phyloP scores from a whole-genome alignment of 129 eudicot species.

The Pulicaria dysenterica region DNA sequence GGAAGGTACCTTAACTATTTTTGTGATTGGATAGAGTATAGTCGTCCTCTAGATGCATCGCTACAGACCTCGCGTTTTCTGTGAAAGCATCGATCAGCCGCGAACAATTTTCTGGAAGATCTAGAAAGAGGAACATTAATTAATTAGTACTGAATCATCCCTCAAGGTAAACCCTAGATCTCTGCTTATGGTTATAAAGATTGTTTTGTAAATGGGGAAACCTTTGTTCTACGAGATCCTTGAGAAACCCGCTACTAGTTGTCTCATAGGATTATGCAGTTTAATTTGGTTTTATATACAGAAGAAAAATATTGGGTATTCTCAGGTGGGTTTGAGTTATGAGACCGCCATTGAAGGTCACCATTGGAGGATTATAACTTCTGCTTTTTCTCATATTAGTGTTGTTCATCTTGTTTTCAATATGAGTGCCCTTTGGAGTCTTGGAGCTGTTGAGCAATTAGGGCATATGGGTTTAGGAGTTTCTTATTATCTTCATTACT shows the following conservation, averaged over 20 bases:
- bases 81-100: background rate
- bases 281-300: conserved; percentile 83
- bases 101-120: conserved; percentile 14
- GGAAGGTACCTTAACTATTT: background rate
- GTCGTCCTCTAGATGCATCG: background rate
- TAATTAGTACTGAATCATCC: no score
- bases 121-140: background rate
- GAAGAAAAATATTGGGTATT: conserved; percentile 82
- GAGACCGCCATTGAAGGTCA: conserved; percentile 89
- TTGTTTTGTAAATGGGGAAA: conserved; percentile 59
- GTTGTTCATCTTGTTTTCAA: conserved; percentile 91
- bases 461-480: conserved; percentile 78
- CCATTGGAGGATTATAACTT: conserved; percentile 91
- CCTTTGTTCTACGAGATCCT: conserved; percentile 79
- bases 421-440: conserved; percentile 99
- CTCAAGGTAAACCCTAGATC: conserved; percentile 40
- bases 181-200: conserved; percentile 5
- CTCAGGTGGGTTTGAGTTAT: conserved; percentile 89
- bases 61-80: no score
- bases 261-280: conserved; percentile 65
- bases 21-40: background rate
- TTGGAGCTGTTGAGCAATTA: conserved; percentile 84
- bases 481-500: conserved; percentile 72
- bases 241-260: conserved; percentile 94
- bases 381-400: conserved; percentile 94